These are phyloP conservation scores for Microbotryum scabiosae DNA, from an alignment of 1,284 basidiomycete species.

Conservation along the genomic window DNA sequence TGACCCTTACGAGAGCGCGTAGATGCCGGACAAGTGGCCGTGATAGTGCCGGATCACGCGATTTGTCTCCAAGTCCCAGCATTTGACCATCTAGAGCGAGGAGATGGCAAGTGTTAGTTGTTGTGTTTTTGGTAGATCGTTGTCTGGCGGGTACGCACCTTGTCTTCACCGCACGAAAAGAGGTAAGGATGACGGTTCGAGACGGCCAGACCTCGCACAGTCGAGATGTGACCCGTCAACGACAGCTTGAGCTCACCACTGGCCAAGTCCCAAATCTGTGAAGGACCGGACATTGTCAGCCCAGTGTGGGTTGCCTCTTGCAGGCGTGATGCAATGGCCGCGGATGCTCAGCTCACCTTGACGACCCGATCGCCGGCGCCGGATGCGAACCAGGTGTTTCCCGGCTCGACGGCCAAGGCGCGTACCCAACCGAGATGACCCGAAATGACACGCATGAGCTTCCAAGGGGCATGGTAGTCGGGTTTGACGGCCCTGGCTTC, in stretches of 20 bases:
- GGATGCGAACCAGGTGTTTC: constrained; percentile 97
- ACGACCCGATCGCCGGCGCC: constrained; percentile 96
- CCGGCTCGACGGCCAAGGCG: constrained; percentile 88
- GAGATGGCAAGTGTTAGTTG: background rate
- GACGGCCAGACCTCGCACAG: constrained; percentile 87
- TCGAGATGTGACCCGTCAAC: constrained; percentile 94
- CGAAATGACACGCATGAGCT: constrained; percentile 90
- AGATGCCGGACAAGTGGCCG: constrained; percentile 93
- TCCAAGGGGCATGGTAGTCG: constrained; percentile 91
- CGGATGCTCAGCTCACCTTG: no score
- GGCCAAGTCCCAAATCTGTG: constrained; percentile 89
- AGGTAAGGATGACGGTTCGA: constrained; percentile 90
- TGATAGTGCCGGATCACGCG: constrained; percentile 98
- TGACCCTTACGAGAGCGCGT: constrained; percentile 56
- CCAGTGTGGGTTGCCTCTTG: no score
- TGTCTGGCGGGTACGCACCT: constrained; percentile 50
- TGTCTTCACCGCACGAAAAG: constrained; percentile 96
- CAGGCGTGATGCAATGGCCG: no score
- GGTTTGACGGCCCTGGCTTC: constrained; percentile 87
- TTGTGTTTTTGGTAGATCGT: background rate
- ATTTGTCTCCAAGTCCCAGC: constrained; percentile 98
- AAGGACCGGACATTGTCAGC: background rate
- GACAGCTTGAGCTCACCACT: constrained; percentile 90
- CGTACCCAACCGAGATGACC: constrained; percentile 99
- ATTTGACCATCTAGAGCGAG: constrained; percentile 94